Conservation (phyloP, 2,329 filamentous ascomycete genomes). For the Penicillium sp. region DNA sequence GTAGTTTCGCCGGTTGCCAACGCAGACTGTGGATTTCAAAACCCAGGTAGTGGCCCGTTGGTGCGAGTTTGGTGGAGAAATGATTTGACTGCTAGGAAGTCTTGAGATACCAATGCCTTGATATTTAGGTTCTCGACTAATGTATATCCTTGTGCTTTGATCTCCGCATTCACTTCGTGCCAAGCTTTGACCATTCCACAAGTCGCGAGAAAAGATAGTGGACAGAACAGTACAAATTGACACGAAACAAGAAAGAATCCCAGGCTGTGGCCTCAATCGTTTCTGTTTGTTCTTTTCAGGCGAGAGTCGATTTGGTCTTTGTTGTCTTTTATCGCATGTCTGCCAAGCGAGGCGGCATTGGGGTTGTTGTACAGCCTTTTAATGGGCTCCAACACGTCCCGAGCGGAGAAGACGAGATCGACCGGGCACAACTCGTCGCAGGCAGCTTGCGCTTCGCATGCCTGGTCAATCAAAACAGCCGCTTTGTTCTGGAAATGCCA, state of each 20-base stretch:
- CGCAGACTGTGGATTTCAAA: neutral
- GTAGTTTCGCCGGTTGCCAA: neutral
- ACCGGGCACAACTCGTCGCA: neutral
- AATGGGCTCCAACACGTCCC: neutral
- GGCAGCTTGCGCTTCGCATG: neutral
- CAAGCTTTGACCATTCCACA: neutral
- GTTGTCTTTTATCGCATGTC: neutral
- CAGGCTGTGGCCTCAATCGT: neutral
- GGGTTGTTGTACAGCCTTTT: neutral
- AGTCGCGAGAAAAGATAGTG: neutral
- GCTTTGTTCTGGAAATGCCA: neutral
- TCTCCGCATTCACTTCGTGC: neutral
- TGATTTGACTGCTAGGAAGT: neutral
- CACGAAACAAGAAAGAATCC: neutral
- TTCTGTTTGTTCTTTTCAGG: neutral
- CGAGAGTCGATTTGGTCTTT: neutral
- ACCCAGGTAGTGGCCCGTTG: neutral
- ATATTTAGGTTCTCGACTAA: neutral
- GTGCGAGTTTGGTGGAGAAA: neutral
- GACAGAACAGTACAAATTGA: neutral
- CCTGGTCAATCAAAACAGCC: neutral
- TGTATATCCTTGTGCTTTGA: neutral
- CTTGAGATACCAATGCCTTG: neutral
- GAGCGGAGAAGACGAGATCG: neutral
- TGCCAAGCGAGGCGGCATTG: neutral